These are phyloP conservation scores for Russula sp. DNA, from an alignment of 768 basidiomycete species.

Conservation along the genomic window DNA sequence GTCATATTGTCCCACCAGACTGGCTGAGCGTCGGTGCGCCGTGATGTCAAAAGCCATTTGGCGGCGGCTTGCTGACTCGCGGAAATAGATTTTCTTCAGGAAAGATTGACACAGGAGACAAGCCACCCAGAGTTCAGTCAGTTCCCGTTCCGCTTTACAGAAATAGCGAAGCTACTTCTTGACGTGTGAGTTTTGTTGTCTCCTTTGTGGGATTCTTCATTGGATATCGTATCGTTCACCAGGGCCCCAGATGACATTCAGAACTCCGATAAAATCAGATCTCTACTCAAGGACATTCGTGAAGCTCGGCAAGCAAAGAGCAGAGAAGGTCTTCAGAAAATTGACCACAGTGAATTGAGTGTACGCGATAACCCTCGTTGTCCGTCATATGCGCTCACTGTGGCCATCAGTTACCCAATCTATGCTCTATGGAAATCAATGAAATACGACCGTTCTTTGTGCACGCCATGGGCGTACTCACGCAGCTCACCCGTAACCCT, in stretches of 20 bases:
- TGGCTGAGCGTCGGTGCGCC: slow-evolving; percentile 85
- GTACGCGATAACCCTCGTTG: slow-evolving; percentile 43
- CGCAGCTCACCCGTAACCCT: slow-evolving; percentile 46
- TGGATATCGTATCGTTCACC: not conserved
- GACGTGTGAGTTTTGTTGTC: slow-evolving; percentile 66
- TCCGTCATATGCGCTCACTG: slow-evolving; percentile 3
- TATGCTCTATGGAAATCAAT: slow-evolving; percentile 91
- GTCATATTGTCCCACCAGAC: slow-evolving; percentile 83
- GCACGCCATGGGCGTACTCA: slow-evolving; percentile 72
- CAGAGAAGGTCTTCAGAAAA: slow-evolving; percentile 72
- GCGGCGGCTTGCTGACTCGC: not conserved
- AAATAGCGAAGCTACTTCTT: slow-evolving; percentile 88
- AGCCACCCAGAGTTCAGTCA: slow-evolving; percentile 68
- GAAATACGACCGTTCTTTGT: slow-evolving; percentile 89
- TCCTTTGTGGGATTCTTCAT: not conserved
- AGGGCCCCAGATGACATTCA: slow-evolving; percentile 91
- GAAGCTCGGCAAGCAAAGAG: slow-evolving; percentile 95
- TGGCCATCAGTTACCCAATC: slow-evolving; percentile 64
- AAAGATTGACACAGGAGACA: slow-evolving; percentile 70
- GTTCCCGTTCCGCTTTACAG: slow-evolving; percentile 84
- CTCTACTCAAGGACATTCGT: slow-evolving; percentile 88
- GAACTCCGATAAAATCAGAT: slow-evolving; percentile 78
- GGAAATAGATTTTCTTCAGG: slow-evolving; percentile 72
- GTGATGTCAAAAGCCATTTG: not conserved
- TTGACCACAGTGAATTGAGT: slow-evolving; percentile 80